Conservation (phyloP, 192 early-diverging fungal species). For the Rhizoclosmatium globosum region DNA sequence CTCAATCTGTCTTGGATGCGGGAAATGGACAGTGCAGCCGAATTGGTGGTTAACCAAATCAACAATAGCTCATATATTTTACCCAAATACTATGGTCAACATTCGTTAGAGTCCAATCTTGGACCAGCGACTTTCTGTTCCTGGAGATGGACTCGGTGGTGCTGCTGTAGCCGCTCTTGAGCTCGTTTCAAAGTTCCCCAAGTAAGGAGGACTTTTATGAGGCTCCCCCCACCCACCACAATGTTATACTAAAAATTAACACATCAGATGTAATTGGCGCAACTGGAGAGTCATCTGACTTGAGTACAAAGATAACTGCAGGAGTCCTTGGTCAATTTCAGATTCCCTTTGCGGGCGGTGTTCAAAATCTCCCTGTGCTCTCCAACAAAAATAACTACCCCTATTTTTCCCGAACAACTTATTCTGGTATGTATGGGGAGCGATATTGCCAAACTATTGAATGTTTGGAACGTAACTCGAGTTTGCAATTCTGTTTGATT, state of each 20-base stretch:
- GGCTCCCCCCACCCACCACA: background rate
- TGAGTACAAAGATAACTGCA: constrained; percentile 6
- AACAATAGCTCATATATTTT: constrained; percentile 3
- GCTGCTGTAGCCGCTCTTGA: constrained; percentile 1
- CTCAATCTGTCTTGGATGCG: constrained; percentile 1
- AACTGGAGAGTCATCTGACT: background rate
- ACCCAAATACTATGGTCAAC: constrained; percentile 10
- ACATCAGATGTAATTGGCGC: constrained; percentile 2
- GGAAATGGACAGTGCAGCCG: constrained; percentile 7
- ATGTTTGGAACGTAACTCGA: background rate
- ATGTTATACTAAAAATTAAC: background rate
- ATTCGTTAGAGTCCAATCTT: constrained; percentile 1
- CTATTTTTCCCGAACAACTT: constrained; percentile 8
- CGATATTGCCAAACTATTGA: background rate
- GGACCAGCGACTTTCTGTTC: background rate
- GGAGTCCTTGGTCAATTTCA: background rate
- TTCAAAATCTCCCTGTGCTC: constrained; percentile 8
- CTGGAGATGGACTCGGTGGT: background rate
- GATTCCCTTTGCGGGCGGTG: background rate
- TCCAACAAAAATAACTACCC: background rate
- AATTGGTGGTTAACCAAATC: background rate
- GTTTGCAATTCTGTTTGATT: constrained; percentile 1
- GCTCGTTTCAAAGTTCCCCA: background rate
- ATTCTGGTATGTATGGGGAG: background rate
- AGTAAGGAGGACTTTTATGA: background rate